Evolutionary conservation across 2,329 filamentous ascomycete species (phyloP).

Genomic region (Paecilomyces sp.): DNA sequence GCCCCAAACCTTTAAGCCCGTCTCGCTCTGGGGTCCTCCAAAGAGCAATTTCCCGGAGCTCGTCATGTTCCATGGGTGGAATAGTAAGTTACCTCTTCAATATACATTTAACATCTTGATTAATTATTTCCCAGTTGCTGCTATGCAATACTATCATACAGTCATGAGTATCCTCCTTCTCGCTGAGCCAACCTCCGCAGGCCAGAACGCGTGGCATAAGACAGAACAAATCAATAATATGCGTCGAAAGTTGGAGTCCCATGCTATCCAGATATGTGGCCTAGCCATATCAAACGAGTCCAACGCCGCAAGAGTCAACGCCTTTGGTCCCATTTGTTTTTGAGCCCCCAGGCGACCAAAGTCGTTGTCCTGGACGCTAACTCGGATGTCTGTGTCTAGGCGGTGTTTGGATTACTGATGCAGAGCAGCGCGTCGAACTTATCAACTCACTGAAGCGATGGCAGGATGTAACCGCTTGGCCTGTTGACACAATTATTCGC

Average conservation of each 20-base stretch:
- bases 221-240: constrained; percentile 5
- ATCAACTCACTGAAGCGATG: neutral
- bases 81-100: constrained; percentile 29
- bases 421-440: neutral
- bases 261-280: constrained; percentile 36
- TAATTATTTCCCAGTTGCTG: constrained; percentile 26
- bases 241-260: constrained; percentile 19
- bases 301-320: constrained; percentile 40
- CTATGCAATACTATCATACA: constrained; percentile 38
- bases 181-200: constrained; percentile 6
- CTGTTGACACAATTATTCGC: neutral
- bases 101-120: neutral
- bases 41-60: constrained; percentile 27
- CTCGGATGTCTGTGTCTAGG: neutral
- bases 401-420: neutral
- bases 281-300: constrained; percentile 40
- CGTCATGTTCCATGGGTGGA: constrained; percentile 37
- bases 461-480: neutral
- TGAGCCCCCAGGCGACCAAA: constrained; percentile 15
- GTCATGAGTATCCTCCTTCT: constrained; percentile 24
- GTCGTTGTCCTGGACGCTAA: neutral
- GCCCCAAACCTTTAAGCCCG: constrained; percentile 22
- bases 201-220: constrained; percentile 10
- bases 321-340: constrained; percentile 43
- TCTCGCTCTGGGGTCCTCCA: constrained; percentile 13